Percentiles rank a stretch among this genome's conserved stretches.
Conservation (phyloP, 805 yeast species). For the Saturnispora zaruensis region DNA sequence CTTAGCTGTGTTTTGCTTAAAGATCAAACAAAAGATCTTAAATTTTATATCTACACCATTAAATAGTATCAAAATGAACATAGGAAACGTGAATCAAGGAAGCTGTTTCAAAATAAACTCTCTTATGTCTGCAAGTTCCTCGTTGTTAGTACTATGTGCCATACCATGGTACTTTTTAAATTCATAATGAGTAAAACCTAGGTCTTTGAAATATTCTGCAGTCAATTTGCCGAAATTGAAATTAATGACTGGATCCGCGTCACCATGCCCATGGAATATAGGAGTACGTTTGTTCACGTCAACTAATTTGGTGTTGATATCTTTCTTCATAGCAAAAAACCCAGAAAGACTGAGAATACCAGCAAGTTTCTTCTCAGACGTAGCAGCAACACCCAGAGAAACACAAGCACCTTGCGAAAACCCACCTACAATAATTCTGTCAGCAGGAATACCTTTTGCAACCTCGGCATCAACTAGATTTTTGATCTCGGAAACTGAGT, state of each 20-base stretch:
- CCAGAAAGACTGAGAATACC: constrained; percentile 78
- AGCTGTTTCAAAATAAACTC: constrained; percentile 30
- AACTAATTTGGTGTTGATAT: constrained; percentile 19
- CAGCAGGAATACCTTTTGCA: constrained; percentile 45
- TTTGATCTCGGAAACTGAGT: constrained; percentile 39
- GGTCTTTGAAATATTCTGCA: constrained; percentile 34
- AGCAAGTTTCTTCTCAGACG: constrained; percentile 55
- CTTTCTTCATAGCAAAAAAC: constrained; percentile 39
- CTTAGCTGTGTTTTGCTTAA: background rate
- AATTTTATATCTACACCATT: background rate
- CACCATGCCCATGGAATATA: constrained; percentile 84
- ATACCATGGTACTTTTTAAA: constrained; percentile 55
- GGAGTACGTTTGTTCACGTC: constrained; percentile 58
- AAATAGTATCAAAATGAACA: background rate
- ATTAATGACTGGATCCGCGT: constrained; percentile 57
- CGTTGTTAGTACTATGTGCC: constrained; percentile 58
- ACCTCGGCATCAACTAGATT: constrained; percentile 44
- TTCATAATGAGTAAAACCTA: constrained; percentile 38
- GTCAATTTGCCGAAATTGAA: constrained; percentile 33
- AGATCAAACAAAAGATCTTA: background rate
- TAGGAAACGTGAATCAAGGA: background rate
- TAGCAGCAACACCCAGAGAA: constrained; percentile 51
- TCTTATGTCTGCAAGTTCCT: constrained; percentile 53
- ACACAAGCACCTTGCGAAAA: constrained; percentile 92
- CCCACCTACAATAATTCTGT: constrained; percentile 82